Conservation (phyloP, 2,329 filamentous ascomycete genomes). For the Penicillium crustosum region DNA sequence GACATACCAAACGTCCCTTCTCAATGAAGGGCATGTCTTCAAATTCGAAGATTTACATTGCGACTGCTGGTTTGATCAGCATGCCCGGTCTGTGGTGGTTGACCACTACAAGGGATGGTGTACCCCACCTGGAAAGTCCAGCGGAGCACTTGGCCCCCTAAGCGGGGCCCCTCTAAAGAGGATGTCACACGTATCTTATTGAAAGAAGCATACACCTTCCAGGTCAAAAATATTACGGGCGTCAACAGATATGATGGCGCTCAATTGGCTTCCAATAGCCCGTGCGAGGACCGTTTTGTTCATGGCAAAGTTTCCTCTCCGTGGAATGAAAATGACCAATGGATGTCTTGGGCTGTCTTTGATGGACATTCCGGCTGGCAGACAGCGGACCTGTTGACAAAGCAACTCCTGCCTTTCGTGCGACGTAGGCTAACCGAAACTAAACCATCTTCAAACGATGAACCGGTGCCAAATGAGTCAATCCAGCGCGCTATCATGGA, state of each 20-base stretch:
- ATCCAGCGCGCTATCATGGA: slow-evolving; percentile 25
- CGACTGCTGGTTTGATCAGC: slow-evolving; percentile 14
- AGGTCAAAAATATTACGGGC: slow-evolving; percentile 17
- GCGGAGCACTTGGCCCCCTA: slow-evolving; percentile 9
- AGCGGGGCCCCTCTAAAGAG: slow-evolving; percentile 18
- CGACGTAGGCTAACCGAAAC: slow-evolving; percentile 17
- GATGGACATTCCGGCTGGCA: slow-evolving; percentile 41
- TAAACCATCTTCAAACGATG: slow-evolving; percentile 6
- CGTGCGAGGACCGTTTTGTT: slow-evolving; percentile 33
- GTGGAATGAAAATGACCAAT: slow-evolving; percentile 24
- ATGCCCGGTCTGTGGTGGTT: slow-evolving; percentile 23
- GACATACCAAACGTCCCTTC: slow-evolving; percentile 7
- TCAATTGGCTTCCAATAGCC: slow-evolving; percentile 39
- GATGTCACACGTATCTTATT: slow-evolving; percentile 26
- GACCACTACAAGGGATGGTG: slow-evolving; percentile 13
- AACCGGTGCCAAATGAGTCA: slow-evolving; percentile 7
- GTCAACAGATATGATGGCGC: slow-evolving; percentile 29
- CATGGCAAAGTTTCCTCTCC: slow-evolving; percentile 29
- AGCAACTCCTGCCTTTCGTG: slow-evolving; percentile 26
- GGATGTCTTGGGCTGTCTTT: slow-evolving; percentile 42
- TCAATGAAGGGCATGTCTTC: slow-evolving; percentile 15
- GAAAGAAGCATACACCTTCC: slow-evolving; percentile 24
- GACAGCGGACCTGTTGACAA: slow-evolving; percentile 26
- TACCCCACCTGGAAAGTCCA: slow-evolving; percentile 18
- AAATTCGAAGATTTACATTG: slow-evolving; percentile 11